Base-by-base conservation (phyloP, 78 protist genomes). In the Thecamonas trahens region DNA sequence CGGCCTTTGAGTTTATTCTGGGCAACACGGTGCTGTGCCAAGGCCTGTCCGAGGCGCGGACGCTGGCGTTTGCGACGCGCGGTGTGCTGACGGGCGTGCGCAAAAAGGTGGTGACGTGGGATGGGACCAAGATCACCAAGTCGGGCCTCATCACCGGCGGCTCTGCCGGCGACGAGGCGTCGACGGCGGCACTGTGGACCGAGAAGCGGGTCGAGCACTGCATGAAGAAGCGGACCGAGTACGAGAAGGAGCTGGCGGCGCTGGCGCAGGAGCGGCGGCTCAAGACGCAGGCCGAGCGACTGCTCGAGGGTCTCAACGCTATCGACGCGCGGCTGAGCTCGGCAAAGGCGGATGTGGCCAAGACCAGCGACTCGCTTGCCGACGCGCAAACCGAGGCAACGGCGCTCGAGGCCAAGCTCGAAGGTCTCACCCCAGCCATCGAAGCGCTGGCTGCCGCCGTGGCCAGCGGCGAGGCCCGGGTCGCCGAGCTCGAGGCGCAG, bases 91-190 rank as follows among this genome's bases (percentile, higher is more conserved):
- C 31, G 18, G n/a, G 17, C 59, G 63, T 29, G 4, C 47, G n/a
- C 58, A 44, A 24, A 82, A 49, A 49, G 52, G 45, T 82, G 0
- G 91, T 95, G 35, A 85, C 99, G 14, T 29, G 90, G 17, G 91
- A 92, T 9, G 99, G 99, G 28, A 70, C 91, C 22, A 47, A 83
- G 42, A 87, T 96, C 44, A 61, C 72, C 42, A 94, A 90, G 68
- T 31, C 68, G 26, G 98, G 98, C 37, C 20, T 85, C 39, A 92
- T 93, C 77, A 72, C 93, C 32, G 97, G 97, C 57, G 97, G 97
- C 34, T 0, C 31, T 3, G 40, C 67, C 40, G 57, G 67, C 17
- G 37, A 8, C 9, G 67, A 53, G n/a, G 28, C 11, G 57, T 3
- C 69, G 74, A 17, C 59, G 61, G 42, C 40, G 45, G 61, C 34